A percentile compares a stretch with the other conserved stretches of the same genome.
Evolutionary conservation across 495 filamentous ascomycete genomes (phyloP).

Genomic region (Talaromyces ruber): DNA sequence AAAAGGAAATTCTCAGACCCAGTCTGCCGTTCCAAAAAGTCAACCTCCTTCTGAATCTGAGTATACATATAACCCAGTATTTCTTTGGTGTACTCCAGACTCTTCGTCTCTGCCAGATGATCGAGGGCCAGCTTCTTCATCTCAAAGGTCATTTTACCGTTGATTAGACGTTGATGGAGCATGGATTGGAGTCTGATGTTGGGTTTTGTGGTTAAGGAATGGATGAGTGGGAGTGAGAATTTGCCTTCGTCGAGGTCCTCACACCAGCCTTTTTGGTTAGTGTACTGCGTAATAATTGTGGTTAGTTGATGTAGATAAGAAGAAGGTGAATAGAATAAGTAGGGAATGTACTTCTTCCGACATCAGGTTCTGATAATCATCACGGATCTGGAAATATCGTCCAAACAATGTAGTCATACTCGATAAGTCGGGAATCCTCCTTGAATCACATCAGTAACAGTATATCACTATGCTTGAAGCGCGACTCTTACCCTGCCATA

Average conservation of each 20-base stretch:
- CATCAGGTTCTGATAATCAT: background rate
- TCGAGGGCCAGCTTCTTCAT: constrained; percentile 11
- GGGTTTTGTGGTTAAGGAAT: constrained; percentile 5
- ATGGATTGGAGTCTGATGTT: background rate
- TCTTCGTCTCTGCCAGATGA: constrained; percentile 9
- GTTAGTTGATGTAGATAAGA: background rate
- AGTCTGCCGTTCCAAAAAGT: constrained; percentile 5
- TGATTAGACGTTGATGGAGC: background rate
- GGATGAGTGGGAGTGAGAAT: constrained; percentile 25
- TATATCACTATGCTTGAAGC: background rate
- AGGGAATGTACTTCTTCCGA: background rate
- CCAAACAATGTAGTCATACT: background rate
- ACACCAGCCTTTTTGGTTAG: constrained; percentile 25
- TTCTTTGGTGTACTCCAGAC: constrained; percentile 11
- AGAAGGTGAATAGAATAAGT: no score
- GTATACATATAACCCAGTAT: constrained; percentile 8
- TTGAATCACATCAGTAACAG: background rate
- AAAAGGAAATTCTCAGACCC: constrained; percentile 14
- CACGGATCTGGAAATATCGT: background rate
- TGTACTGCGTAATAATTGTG: constrained; percentile 10
- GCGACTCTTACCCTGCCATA: background rate
- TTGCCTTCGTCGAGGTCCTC: constrained; percentile 34
- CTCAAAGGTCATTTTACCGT: background rate
- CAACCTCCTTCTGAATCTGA: constrained; percentile 5
- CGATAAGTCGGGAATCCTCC: background rate